A percentile compares a stretch with the other conserved stretches of the same genome.
Conservation (phyloP, 495 filamentous ascomycete genomes). For the Penicillium flavigenum region DNA sequence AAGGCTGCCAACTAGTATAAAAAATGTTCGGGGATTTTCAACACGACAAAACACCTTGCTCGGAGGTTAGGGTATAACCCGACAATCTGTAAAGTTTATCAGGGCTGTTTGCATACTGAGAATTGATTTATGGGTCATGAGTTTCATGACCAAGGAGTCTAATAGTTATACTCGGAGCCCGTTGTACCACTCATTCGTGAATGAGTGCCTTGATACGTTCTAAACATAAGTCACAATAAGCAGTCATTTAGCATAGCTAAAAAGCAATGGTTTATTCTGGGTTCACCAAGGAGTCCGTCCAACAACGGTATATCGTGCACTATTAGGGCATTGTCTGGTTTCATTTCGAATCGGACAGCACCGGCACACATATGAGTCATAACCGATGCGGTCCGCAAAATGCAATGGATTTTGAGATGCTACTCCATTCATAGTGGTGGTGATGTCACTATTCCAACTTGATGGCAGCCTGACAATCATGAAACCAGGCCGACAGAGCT, state of each 20-base stretch:
- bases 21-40: not conserved
- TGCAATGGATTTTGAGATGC: not conserved
- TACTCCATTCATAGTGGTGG: not conserved
- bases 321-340: not conserved
- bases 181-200: not conserved
- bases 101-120: not conserved
- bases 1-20: not conserved
- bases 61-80: not conserved
- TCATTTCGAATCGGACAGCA: constrained; percentile 18
- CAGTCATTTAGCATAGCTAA: not conserved
- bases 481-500: constrained; percentile 1
- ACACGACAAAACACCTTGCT: not conserved
- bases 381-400: not conserved
- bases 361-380: constrained; percentile 20
- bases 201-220: not conserved
- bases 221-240: not conserved
- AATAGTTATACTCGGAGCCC: not conserved
- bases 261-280: constrained; percentile 3
- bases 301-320: not conserved
- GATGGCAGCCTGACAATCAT: not conserved
- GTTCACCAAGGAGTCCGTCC: not conserved
- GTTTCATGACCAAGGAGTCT: not conserved
- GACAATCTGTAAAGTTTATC: not conserved
- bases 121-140: not conserved
- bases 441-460: not conserved